phyloP scores from a whole-genome alignment of 352 stramenopile genomes.

The Phytophthora idaei region DNA sequence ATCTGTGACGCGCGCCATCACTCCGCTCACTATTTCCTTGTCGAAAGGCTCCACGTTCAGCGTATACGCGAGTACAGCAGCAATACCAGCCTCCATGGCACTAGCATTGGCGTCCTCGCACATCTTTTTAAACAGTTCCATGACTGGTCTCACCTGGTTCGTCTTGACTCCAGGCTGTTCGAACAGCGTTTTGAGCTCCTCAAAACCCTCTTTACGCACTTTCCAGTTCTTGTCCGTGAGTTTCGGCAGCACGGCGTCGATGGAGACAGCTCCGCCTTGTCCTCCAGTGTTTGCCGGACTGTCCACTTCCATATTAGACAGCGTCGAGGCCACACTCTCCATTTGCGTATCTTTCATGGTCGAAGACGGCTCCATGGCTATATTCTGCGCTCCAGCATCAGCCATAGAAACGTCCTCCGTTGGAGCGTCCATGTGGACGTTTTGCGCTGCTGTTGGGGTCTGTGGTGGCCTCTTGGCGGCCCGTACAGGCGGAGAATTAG shows the following conservation, averaged over 20 bases:
- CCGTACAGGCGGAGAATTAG: conserved; percentile 48
- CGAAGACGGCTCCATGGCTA: conserved; percentile 16
- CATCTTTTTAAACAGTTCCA: conserved; percentile 80
- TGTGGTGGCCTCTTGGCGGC: conserved; percentile 3
- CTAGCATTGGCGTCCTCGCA: conserved; percentile 86
- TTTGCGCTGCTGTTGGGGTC: conserved; percentile 4
- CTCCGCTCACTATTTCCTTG: conserved; percentile 62
- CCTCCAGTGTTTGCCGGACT: conserved; percentile 9
- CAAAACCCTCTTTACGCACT: conserved; percentile 81
- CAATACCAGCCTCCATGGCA: conserved; percentile 77
- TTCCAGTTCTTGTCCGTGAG: conserved; percentile 89
- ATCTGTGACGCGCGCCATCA: conserved; percentile 83
- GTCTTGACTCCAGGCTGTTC: conserved; percentile 51
- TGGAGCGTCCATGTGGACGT: conserved; percentile 22
- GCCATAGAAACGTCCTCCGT: conserved; percentile 32
- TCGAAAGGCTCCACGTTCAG: conserved; percentile 67
- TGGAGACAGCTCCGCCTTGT: conserved; percentile 5
- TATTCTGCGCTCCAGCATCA: conserved; percentile 15
- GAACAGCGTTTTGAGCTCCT: conserved; percentile 70
- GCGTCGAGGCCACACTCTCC: conserved; percentile 33
- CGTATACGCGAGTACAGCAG: conserved; percentile 77
- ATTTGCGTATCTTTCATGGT: conserved; percentile 24
- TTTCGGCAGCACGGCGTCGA: conserved; percentile 62
- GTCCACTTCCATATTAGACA: conserved; percentile 41
- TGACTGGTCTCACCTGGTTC: conserved; percentile 50